Conservation (phyloP, 495 filamentous ascomycete genomes). For the Neurospora africana region DNA sequence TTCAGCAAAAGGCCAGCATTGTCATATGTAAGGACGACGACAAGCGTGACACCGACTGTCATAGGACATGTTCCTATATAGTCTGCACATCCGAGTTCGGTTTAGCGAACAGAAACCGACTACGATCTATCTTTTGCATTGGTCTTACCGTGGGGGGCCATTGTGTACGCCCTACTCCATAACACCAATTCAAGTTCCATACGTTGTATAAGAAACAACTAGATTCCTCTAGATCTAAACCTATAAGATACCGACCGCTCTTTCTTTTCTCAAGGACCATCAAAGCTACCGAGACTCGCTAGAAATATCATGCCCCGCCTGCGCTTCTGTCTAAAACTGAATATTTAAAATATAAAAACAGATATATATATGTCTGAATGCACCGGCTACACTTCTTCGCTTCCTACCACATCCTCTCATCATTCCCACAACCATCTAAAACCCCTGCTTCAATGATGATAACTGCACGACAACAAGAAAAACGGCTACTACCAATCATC, state of each 20-base stretch:
- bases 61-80: no score
- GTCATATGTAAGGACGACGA: background rate
- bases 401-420: no score
- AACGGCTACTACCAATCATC: constrained; percentile 46
- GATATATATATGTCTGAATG: background rate
- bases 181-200: background rate
- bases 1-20: background rate
- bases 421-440: no score
- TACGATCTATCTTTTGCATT: no score
- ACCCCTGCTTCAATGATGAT: background rate
- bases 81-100: no score
- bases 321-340: background rate
- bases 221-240: background rate
- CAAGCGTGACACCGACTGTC: no score
- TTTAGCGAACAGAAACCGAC: no score
- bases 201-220: background rate
- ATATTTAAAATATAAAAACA: background rate
- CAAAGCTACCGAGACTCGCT: background rate
- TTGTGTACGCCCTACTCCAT: no score
- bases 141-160: no score
- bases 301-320: background rate
- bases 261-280: background rate
- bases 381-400: background rate
- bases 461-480: background rate
- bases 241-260: background rate